These are phyloP conservation scores for Blastomyces parvus DNA, from an alignment of 2,329 filamentous ascomycete species.

Conservation along the genomic window DNA sequence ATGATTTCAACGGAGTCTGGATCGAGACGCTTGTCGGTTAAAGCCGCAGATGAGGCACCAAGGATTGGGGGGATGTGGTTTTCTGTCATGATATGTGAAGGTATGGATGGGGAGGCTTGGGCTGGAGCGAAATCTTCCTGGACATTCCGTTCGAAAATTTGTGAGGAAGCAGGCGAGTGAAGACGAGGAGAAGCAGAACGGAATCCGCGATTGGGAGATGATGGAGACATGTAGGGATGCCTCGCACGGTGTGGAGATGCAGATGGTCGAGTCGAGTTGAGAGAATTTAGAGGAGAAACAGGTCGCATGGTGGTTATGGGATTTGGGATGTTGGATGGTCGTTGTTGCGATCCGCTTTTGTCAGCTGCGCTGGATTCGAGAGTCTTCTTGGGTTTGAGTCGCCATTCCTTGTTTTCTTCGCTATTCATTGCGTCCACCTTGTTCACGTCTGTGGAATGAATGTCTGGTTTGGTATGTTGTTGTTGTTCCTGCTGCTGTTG, in stretches of 20 bases:
- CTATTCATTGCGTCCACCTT: background rate
- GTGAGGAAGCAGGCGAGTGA: constrained; percentile 63
- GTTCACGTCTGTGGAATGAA: background rate
- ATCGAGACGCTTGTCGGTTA: constrained; percentile 75
- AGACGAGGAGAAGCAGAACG: constrained; percentile 62
- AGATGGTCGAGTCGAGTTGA: constrained; percentile 38
- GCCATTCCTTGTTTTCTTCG: constrained; percentile 1
- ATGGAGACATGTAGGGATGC: constrained; percentile 38
- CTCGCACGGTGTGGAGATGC: constrained; percentile 29
- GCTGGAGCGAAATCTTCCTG: constrained; percentile 63
- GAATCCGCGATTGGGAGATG: constrained; percentile 57
- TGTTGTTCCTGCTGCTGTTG: background rate
- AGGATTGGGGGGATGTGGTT: constrained; percentile 87
- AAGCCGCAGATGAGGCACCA: constrained; percentile 82
- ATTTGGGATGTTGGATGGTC: constrained; percentile 20
- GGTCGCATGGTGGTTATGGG: constrained; percentile 25
- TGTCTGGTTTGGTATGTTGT: background rate
- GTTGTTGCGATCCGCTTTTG: background rate
- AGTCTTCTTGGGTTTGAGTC: background rate
- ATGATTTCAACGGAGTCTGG: constrained; percentile 89
- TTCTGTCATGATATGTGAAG: constrained; percentile 85
- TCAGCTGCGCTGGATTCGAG: background rate
- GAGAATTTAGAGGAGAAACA: constrained; percentile 28
- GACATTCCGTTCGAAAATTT: constrained; percentile 90
- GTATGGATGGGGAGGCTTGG: constrained; percentile 75